A percentile compares a stretch with the other conserved stretches of the same genome.
phyloP scores from a whole-genome alignment of 495 filamentous ascomycete species.

The Neurospora sp. region DNA sequence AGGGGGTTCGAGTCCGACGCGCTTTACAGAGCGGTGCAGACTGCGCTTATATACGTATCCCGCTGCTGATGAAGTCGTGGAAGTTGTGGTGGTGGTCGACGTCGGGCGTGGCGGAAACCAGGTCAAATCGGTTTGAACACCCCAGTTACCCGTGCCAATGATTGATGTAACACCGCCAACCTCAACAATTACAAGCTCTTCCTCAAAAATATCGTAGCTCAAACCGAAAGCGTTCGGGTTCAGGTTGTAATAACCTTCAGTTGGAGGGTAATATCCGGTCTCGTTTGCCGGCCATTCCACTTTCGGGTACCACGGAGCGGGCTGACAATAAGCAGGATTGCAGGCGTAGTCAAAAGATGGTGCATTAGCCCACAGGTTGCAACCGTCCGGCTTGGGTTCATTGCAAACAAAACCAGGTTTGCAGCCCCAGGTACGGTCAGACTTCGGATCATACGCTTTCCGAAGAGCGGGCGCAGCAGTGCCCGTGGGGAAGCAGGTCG shows the following conservation, averaged over 20 bases:
- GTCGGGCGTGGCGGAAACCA: too few relatives aligned
- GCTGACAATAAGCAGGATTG: too few relatives aligned
- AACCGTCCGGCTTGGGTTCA: slow-evolving; percentile 34
- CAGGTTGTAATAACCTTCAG: slow-evolving; percentile 52
- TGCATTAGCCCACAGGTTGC: slow-evolving; percentile 44
- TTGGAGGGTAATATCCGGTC: slow-evolving; percentile 41
- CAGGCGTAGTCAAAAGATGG: too few relatives aligned
- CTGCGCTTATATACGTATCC: too few relatives aligned
- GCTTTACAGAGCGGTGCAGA: too few relatives aligned
- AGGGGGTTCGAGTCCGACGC: too few relatives aligned
- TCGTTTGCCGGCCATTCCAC: slow-evolving; percentile 33
- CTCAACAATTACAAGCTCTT: slow-evolving; percentile 12
- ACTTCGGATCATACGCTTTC: background rate
- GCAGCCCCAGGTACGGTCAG: slow-evolving; percentile 49
- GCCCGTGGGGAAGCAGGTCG: slow-evolving; percentile 21
- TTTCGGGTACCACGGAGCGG: slow-evolving; percentile 26
- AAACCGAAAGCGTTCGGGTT: slow-evolving; percentile 52
- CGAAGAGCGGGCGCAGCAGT: slow-evolving; percentile 2
- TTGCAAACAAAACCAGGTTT: slow-evolving; percentile 51
- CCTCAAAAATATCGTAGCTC: slow-evolving; percentile 49
- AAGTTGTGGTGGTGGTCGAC: too few relatives aligned
- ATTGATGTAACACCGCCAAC: slow-evolving; percentile 20
- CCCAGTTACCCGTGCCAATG: slow-evolving; percentile 35
- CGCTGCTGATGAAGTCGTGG: too few relatives aligned
- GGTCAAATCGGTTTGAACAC: too few relatives aligned